Base-by-base conservation (phyloP, 73 alveolate genomes). In the Uronychia binucleata region DNA sequence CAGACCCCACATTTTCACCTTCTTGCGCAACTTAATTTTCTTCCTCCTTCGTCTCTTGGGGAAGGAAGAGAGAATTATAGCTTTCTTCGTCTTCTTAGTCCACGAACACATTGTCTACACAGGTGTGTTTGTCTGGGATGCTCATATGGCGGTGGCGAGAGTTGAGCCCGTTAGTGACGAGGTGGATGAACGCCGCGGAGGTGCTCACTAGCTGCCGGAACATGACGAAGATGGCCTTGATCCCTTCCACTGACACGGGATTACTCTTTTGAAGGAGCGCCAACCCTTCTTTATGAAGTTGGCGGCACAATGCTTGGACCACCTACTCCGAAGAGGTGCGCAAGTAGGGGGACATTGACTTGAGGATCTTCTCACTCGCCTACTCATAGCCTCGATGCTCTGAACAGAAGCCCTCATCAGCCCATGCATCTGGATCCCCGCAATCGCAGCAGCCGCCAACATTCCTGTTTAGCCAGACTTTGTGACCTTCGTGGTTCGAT, bases 361-460 rank as follows among this genome's bases (percentile, higher is more conserved):
- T 31, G 31, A 78, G 34, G 5, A 84, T 60, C 26, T 28, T 74
- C n/a, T 5, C 67, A 46, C 67, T 46, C n/a, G 67, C 67, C 19
- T 46, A 46, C 81, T 76, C 77, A 81, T 81, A 84, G 27, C 95
- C 97, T 75, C 79, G 76, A 76, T 92, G 97, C 59, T 92, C 95
- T 0, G 84, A 19, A 74, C 97, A 92, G 82, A 92, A 92, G 30
- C 95, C 95, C 57, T 85, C 60, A 28, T 75, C 90, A 31, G 86
- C 79, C 97, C 97, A 92, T 1, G 97, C 97, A 57, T 87, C 92
- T 25, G 93, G 89, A 81, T 92, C 97, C 31, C 97, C 97, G 75
- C 97, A 92, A 79, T 92, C 97, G 32, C 97, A 92, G 59, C 97
- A 92, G 58, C 97, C 97, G 27, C 91, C 76, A 27, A 87, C 93